A percentile compares a stretch with the other conserved stretches of the same genome.
Evolutionary conservation across 2,329 filamentous ascomycete genomes (phyloP).

Genomic region (Alternaria infectoria): DNA sequence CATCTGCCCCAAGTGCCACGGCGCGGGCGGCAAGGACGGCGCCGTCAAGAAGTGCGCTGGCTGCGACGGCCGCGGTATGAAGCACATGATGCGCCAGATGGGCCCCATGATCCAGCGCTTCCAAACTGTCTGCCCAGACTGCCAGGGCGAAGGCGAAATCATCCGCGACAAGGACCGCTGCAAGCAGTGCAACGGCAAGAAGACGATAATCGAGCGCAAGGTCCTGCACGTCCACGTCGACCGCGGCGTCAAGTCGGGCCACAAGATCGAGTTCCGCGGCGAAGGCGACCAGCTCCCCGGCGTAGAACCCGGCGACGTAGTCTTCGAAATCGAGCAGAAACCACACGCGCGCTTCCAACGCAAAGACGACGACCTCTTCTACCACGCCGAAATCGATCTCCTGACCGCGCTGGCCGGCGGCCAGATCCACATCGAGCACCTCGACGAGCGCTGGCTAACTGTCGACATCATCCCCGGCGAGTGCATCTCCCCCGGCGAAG

Average conservation of each 20-base stretch:
- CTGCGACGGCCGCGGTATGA: constrained; percentile 95
- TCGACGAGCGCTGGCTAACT: constrained; percentile 95
- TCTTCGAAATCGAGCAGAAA: constrained; percentile 99
- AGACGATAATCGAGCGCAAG: constrained; percentile 96
- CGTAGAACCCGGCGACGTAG: constrained; percentile 91
- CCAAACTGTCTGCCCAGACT: constrained; percentile 98
- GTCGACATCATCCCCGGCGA: constrained; percentile 93
- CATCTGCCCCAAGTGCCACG: constrained; percentile 93
- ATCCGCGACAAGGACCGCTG: constrained; percentile 97
- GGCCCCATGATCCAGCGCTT: constrained; percentile 99
- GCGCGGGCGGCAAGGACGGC: constrained; percentile 94
- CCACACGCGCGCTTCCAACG: constrained; percentile 94
- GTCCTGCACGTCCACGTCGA: constrained; percentile 98
- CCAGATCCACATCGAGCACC: constrained; percentile 89
- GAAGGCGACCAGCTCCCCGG: constrained; percentile 96
- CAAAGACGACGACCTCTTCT: constrained; percentile 95
- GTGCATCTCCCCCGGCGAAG: constrained; percentile 85
- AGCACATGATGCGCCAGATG: constrained; percentile 99
- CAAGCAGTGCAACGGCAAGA: constrained; percentile 96
- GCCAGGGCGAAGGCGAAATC: constrained; percentile 94
- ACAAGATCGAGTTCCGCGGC: constrained; percentile 95
- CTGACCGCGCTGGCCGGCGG: constrained; percentile 93
- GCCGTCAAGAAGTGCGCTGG: constrained; percentile 91
- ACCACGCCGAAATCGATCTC: constrained; percentile 93
- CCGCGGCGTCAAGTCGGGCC: constrained; percentile 88